Base-by-base conservation (phyloP, 345 rosid species). In the Rhodamnia rubescens region DNA sequence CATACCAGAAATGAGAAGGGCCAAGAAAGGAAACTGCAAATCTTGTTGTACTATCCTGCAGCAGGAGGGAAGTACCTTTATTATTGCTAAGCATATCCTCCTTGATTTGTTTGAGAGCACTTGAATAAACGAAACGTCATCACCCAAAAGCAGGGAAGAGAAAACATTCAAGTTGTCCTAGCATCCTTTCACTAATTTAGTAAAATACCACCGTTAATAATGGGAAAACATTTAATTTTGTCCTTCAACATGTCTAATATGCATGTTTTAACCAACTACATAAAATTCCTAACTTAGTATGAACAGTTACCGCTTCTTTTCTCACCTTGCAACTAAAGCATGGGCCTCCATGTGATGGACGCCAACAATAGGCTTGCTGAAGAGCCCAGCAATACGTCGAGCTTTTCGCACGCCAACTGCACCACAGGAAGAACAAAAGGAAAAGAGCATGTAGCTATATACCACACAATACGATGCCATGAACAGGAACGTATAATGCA, bases 291-390 rank as follows among this genome's bases (percentile, higher is more conserved):
- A 69, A 18, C 78, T 69, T 69, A 9, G 47, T 69, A 59, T 83
- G 18, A 82, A 53, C 13, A 82, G 40, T 59, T 55, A 69, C 53
- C 58, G 42, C n/a, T 75, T 40, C 53, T 56, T 81, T 69, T 82
- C 80, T 53, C 90, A 95, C 99, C 98, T 95, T 53, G 95, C 96
- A 22, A 97, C 98, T 83, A 97, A 86, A 84, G 98, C 95, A 92
- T 97, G 99, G 84, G 99, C 98, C 92, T 97, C 99, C 99, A 95
- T 97, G 88, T 97, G 99, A 88, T 97, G 99, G 86, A 97, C 92
- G 32, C 97, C 91, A 52, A 97, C 82, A 10, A 97, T 90, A 29
- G 99, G 98, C 78, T 95, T 91, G 90, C 86, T 88, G 87, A 92
- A 97, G 85, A 53, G 75, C 81, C 96, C 92, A 86, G 98, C 98